Conservation (phyloP, 805 yeast genomes). For the Clavispora carvajalis region DNA sequence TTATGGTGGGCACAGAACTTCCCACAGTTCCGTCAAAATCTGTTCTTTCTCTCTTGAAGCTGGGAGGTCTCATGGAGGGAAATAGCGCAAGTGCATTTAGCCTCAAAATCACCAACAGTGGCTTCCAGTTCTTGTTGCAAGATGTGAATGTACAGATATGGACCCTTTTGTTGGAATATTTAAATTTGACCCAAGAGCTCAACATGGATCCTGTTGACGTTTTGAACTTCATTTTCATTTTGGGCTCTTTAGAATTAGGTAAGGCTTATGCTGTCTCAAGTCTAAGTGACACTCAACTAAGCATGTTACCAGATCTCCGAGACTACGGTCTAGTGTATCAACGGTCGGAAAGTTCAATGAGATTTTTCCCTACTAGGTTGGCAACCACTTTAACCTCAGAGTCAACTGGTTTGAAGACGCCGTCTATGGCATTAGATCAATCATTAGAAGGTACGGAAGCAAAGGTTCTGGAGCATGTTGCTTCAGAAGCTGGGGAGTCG, state of each 20-base stretch:
- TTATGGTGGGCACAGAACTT: conserved; percentile 92
- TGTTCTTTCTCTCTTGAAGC: conserved; percentile 68
- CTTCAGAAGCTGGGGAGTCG: conserved; percentile 14
- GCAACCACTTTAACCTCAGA: conserved; percentile 90
- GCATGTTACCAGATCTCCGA: conserved; percentile 81
- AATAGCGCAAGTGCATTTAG: conserved; percentile 26
- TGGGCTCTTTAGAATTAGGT: conserved; percentile 90
- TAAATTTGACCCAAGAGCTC: conserved; percentile 75
- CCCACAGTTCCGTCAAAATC: conserved; percentile 67
- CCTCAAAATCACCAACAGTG: conserved; percentile 77
- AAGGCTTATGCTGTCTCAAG: conserved; percentile 71
- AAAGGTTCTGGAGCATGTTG: conserved; percentile 11
- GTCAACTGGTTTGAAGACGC: conserved; percentile 61
- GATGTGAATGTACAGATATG: conserved; percentile 93
- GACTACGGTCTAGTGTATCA: conserved; percentile 88
- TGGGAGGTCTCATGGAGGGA: conserved; percentile 86
- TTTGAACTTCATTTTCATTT: conserved; percentile 84
- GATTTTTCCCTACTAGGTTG: conserved; percentile 85
- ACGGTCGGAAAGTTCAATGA: conserved; percentile 45
- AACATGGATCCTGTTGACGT: conserved; percentile 97
- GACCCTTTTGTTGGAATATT: conserved; percentile 83
- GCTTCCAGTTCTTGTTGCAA: conserved; percentile 90
- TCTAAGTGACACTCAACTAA: conserved; percentile 72
- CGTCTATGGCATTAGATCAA: conserved; percentile 70
- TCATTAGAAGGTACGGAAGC: conserved; percentile 39